A percentile compares a stretch with the other conserved stretches of the same genome.
These are phyloP conservation scores for Eutrema yunnanense DNA, from an alignment of 345 rosid species.

Conservation along the genomic window DNA sequence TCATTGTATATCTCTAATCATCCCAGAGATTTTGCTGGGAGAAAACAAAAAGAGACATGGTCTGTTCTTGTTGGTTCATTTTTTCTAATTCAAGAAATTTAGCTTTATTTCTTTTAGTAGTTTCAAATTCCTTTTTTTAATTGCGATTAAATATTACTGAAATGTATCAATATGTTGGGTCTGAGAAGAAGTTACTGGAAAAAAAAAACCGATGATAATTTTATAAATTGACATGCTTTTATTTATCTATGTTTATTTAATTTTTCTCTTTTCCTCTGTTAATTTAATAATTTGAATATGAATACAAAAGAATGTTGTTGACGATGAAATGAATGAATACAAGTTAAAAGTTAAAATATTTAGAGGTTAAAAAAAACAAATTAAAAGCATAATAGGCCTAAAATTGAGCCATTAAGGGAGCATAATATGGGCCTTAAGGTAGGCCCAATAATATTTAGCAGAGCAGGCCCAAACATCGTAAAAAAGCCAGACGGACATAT, in stretches of 20 bases:
- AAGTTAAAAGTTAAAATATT: no score
- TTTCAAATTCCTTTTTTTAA: no score
- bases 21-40: conserved; percentile 1
- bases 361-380: no score
- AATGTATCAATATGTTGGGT: neutral
- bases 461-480: conserved; percentile 2
- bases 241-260: neutral
- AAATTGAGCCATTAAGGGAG: neutral
- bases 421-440: neutral
- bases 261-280: neutral
- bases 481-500: neutral
- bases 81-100: neutral
- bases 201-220: neutral
- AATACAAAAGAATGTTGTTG: neutral
- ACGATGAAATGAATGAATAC: neutral
- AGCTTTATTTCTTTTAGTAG: neutral
- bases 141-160: neutral
- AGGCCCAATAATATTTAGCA: neutral
- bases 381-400: neutral
- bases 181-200: neutral
- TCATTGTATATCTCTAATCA: neutral
- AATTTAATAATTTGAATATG: neutral
- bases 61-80: conserved; percentile 1
- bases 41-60: neutral
- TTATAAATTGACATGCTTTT: neutral